Base-by-base conservation (phyloP, 768 basidiomycete species). In the Tricholomella constricta region DNA sequence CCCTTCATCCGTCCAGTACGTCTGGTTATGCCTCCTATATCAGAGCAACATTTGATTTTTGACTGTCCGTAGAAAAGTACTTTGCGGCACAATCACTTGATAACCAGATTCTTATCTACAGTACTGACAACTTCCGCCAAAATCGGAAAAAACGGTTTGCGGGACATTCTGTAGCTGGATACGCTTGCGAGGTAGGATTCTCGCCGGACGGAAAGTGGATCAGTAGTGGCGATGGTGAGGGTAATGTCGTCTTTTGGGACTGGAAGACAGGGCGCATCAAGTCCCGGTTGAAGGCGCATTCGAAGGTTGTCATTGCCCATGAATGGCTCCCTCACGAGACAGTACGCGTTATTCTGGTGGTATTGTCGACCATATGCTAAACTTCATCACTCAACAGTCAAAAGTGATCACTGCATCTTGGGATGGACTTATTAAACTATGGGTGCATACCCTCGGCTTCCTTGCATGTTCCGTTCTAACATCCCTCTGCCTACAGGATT, bases 201-300 rank as follows among this genome's bases (percentile, higher is more conserved):
- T 97, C 95, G 15, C 94, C 97, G 1, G 97, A 99, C 67, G 97
- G 97, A 2, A 93, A 94, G 70, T 98, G 94, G 90, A 90, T 99
- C 63, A 95, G 92, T 64, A 95, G 93, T 53, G 97, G 97, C 25
- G 96, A 98, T 63, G 91, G 91, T 9, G 86, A 88, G 60, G 97
- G 97, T 8, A 94, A 97, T 68, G 80, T 99, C 37, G 90, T 98
- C 3, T 96, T 98, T 71, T 99, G 97, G 97, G 97, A 98, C 69
- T 99, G 93, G 91, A 98, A 97, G 74, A 95, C 88, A n/a, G 91
- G 94, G 1, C 85, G 92, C 57, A 94, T 98, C 69, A 92, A 95
- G 74, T 93, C 89, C 50, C 78, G 92, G 34, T 71, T 98, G 50
- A 84, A 85, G 58, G 93, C 92, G 2, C 97, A 98, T 69, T 85